Evolutionary conservation across 1,284 basidiomycete genomes (phyloP).

Genomic region (Ganoderma boninense): DNA sequence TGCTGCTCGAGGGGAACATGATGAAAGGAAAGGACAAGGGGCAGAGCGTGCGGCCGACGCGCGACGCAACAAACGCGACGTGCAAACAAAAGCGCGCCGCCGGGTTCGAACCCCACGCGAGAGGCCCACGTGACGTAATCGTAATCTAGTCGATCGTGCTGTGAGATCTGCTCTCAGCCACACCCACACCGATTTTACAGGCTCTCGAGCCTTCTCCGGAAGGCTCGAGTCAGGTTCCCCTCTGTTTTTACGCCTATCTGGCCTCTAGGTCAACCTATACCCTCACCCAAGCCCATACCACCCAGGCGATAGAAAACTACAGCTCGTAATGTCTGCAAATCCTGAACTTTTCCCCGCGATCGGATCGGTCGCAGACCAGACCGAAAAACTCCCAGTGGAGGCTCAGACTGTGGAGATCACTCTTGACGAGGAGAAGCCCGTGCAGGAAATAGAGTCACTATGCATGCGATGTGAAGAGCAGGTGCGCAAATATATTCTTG

Average conservation of each 20-base stretch:
- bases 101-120: constrained; percentile 16
- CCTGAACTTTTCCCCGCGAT: constrained; percentile 56
- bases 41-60: background rate
- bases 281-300: background rate
- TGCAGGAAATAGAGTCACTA: constrained; percentile 89
- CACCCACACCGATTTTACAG: constrained; percentile 21
- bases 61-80: constrained; percentile 3
- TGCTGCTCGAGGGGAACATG: constrained; percentile 36
- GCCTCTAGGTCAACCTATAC: background rate
- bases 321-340: constrained; percentile 29
- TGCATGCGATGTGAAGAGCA: constrained; percentile 96
- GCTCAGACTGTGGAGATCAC: constrained; percentile 39
- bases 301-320: background rate
- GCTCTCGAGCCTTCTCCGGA: constrained; percentile 21
- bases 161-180: constrained; percentile 29
- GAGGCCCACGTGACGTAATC: constrained; percentile 30
- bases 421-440: constrained; percentile 66
- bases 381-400: constrained; percentile 43
- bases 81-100: constrained; percentile 14
- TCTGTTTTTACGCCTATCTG: constrained; percentile 8
- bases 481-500: constrained; percentile 50
- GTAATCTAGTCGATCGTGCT: constrained; percentile 26
- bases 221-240: constrained; percentile 6
- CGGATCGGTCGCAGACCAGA: constrained; percentile 52
- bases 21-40: constrained; percentile 6